Evolutionary conservation across 2,329 filamentous ascomycete species (phyloP).

Genomic region (Sclerotinia nivalis): DNA sequence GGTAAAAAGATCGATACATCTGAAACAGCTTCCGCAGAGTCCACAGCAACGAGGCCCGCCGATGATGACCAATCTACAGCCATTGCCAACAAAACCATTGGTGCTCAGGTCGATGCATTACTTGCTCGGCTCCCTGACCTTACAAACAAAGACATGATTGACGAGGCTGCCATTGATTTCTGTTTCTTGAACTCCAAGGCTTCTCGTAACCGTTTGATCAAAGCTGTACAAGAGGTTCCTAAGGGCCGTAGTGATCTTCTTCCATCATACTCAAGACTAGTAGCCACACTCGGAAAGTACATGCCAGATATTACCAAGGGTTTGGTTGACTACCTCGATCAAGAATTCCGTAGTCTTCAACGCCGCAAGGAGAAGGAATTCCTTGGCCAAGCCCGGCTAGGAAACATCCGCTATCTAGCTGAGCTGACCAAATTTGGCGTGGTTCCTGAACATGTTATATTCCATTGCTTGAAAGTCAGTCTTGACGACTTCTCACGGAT

Average conservation of each 20-base stretch:
- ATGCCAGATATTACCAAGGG: conserved; percentile 93
- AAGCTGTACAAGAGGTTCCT: conserved; percentile 89
- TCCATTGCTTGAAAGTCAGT: conserved; percentile 97
- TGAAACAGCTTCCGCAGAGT: conserved; percentile 45
- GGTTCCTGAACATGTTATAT: conserved; percentile 97
- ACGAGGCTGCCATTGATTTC: conserved; percentile 92
- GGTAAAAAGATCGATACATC: conserved; percentile 71
- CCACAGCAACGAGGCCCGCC: conserved; percentile 49
- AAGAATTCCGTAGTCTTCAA: conserved; percentile 95
- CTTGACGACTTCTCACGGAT: conserved; percentile 96
- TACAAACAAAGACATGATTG: conserved; percentile 86
- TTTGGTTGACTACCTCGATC: conserved; percentile 87
- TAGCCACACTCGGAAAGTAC: conserved; percentile 90
- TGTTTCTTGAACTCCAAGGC: conserved; percentile 99
- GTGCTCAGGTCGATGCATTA: conserved; percentile 91
- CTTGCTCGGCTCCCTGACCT: conserved; percentile 86
- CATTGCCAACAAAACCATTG: conserved; percentile 96
- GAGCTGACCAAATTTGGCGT: conserved; percentile 98
- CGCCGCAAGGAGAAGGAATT: conserved; percentile 98
- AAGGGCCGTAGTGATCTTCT: conserved; percentile 91
- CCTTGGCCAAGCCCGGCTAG: conserved; percentile 85
- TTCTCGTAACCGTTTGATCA: conserved; percentile 89
- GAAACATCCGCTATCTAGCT: conserved; percentile 95
- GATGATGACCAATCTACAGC: conserved; percentile 86
- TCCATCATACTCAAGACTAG: conserved; percentile 86